Conservation (phyloP, 179 eudicot genomes). For the Heliamphora pulchella region DNA sequence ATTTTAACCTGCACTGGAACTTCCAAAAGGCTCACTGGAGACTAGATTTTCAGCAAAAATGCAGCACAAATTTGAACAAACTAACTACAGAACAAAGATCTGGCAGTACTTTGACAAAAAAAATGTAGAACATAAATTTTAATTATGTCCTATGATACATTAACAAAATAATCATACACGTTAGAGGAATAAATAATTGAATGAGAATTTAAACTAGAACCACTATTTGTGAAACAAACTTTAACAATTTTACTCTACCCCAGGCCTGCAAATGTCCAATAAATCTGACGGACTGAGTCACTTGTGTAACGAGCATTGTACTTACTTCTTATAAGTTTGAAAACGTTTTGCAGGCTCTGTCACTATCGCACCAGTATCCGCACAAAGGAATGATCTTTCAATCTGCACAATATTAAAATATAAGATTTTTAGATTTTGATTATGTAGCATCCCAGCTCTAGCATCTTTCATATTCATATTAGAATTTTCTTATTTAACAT, state of each 20-base stretch:
- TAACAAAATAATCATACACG: neutral
- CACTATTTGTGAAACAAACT: neutral
- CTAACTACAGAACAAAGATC: neutral
- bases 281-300: neutral
- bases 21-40: too few species aligned
- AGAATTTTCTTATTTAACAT: neutral
- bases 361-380: conserved; percentile 83
- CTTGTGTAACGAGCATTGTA: neutral
- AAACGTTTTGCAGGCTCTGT: conserved; percentile 65
- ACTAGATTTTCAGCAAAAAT: too few species aligned
- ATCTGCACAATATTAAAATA: conserved; percentile 32
- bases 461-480: neutral
- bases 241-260: neutral
- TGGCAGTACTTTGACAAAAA: neutral
- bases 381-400: conserved; percentile 85
- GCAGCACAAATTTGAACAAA: neutral
- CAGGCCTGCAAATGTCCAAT: neutral
- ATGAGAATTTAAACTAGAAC: conserved; percentile 3
- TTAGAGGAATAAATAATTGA: neutral
- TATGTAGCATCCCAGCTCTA: neutral
- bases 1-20: too few species aligned
- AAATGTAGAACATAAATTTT: neutral
- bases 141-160: neutral
- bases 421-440: neutral
- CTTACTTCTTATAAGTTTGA: conserved; percentile 73